Percentiles rank a stretch among this genome's conserved stretches.
phyloP scores from a whole-genome alignment of 225 moss, liverwort and hornwort genomes.

The Climacium dendroides region DNA sequence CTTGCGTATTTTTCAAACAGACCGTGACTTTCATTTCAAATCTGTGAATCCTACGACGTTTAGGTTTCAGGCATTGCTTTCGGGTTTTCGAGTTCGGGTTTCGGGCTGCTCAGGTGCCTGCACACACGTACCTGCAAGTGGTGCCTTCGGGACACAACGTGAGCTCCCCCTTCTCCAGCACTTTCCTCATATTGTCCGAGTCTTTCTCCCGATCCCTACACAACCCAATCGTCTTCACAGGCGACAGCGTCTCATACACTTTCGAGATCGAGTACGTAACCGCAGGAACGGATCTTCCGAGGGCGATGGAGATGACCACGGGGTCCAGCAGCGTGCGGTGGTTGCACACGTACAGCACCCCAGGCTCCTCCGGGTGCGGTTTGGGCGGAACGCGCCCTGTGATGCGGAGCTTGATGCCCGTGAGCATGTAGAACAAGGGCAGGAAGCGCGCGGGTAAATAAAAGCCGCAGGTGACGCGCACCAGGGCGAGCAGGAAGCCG shows the following conservation, averaged over 20 bases:
- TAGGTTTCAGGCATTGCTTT: neutral
- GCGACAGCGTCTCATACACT: slow-evolving; percentile 49
- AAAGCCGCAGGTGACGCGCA: slow-evolving; percentile 20
- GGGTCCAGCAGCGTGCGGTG: slow-evolving; percentile 81
- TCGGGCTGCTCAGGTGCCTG: neutral
- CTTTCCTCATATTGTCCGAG: slow-evolving; percentile 45
- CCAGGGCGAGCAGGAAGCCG: slow-evolving; percentile 21
- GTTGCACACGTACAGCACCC: slow-evolving; percentile 42
- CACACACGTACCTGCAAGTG: slow-evolving; percentile 35
- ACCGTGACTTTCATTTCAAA: neutral
- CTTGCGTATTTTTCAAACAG: neutral
- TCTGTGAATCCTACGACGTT: neutral
- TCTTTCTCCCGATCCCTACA: slow-evolving; percentile 62
- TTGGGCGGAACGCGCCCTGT: slow-evolving; percentile 13
- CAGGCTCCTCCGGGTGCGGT: neutral
- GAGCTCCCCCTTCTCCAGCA: slow-evolving; percentile 59
- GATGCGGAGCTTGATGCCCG: slow-evolving; percentile 34
- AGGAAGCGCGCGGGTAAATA: slow-evolving; percentile 15
- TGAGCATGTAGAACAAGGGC: slow-evolving; percentile 9
- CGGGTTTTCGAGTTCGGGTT: neutral
- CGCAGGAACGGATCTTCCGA: slow-evolving; percentile 49
- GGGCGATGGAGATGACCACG: slow-evolving; percentile 44
- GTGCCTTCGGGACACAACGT: slow-evolving; percentile 84
- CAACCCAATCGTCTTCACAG: slow-evolving; percentile 55
- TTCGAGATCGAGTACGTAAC: slow-evolving; percentile 85